Percentiles rank a stretch among this genome's conserved stretches.
Conservation (phyloP, 164 flowering plant species). For the Piper longum region DNA sequence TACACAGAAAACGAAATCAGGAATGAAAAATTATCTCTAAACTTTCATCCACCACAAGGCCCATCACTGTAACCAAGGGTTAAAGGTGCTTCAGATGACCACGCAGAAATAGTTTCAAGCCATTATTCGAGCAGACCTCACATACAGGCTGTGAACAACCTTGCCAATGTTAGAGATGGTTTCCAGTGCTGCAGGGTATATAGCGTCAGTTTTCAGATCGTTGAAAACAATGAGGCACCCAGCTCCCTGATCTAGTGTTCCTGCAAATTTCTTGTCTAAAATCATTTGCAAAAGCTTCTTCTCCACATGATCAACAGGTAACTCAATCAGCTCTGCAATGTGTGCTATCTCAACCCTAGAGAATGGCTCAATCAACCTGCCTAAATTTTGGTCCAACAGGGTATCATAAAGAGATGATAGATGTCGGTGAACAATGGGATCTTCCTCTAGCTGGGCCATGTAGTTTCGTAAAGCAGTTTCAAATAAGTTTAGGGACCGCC, state of each 20-base stretch:
- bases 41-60: too few relatives aligned
- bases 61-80: too few relatives aligned
- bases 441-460: conserved; percentile 19
- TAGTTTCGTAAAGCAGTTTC: conserved; percentile 22
- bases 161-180: conserved; percentile 15
- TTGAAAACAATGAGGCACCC: conserved; percentile 40
- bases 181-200: conserved; percentile 37
- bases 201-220: conserved; percentile 42
- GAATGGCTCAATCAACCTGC: conserved; percentile 53
- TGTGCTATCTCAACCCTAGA: conserved; percentile 51
- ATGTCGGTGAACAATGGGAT: conserved; percentile 19
- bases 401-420: conserved; percentile 37
- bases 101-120: conserved; percentile 19
- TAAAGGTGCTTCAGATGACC: too few relatives aligned
- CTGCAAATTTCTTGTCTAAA: conserved; percentile 22
- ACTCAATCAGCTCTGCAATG: conserved; percentile 40
- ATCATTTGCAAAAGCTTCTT: conserved; percentile 24
- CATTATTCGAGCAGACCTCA: conserved; percentile 18
- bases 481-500: conserved; percentile 40
- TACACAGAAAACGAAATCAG: too few relatives aligned
- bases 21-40: too few relatives aligned
- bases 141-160: conserved; percentile 30
- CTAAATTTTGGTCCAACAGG: conserved; percentile 49
- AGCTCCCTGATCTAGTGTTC: conserved; percentile 51
- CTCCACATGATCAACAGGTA: conserved; percentile 15